Percentiles rank a stretch among this genome's conserved stretches.
These are phyloP conservation scores for Cruciata laevipes DNA, from an alignment of 257 asterid species.

Conservation along the genomic window DNA sequence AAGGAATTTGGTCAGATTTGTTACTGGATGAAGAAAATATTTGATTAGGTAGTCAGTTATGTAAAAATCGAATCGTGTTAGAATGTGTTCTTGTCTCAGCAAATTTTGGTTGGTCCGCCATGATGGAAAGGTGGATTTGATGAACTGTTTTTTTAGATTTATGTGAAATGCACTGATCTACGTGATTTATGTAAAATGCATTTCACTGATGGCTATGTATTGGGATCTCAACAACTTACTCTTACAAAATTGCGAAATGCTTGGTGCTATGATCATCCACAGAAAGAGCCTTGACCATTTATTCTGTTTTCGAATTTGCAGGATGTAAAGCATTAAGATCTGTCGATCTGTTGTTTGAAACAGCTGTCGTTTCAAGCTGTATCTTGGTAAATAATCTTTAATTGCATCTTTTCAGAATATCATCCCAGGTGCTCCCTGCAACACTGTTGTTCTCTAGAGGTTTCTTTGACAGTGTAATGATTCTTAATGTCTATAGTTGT, in stretches of 20 bases:
- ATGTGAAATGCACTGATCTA: constrained; percentile 9
- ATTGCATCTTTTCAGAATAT: background rate
- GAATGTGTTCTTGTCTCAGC: constrained; percentile 95
- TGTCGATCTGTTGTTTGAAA: constrained; percentile 76
- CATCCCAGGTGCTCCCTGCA: no score
- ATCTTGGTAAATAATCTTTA: constrained; percentile 57
- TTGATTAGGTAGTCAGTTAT: constrained; percentile 78
- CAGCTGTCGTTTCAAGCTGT: constrained; percentile 90
- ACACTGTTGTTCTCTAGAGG: no score
- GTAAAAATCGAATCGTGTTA: constrained; percentile 81
- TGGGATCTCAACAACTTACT: constrained; percentile 9
- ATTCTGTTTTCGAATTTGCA: constrained; percentile 21
- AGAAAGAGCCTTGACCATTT: background rate
- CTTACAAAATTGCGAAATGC: background rate
- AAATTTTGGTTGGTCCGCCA: constrained; percentile 98
- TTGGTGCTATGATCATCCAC: no score
- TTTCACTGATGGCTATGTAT: constrained; percentile 37
- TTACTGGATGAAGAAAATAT: constrained; percentile 82
- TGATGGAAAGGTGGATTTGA: constrained; percentile 47
- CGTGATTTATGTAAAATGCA: constrained; percentile 41
- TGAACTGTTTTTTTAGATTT: background rate
- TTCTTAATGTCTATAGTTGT: no score
- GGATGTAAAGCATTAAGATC: constrained; percentile 93
- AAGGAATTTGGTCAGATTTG: constrained; percentile 82
- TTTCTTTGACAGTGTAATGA: no score